Evolutionary conservation across 2,329 filamentous ascomycete species (phyloP).

Genomic region (Scopulariopsis brevicaulis): DNA sequence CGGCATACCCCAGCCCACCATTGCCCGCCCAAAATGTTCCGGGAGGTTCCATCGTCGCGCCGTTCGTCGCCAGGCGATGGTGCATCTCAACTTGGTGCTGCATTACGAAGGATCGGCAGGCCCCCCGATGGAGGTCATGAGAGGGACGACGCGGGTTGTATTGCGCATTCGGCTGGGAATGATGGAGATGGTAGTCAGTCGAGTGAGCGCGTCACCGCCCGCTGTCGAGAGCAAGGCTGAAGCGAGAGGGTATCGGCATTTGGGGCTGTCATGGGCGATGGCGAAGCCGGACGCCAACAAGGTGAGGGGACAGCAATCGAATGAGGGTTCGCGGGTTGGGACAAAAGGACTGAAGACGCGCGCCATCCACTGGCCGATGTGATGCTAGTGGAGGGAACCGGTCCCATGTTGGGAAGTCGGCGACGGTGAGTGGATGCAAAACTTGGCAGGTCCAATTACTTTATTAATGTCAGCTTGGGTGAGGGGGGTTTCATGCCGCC

Average conservation of each 20-base stretch:
- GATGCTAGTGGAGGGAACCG: background rate
- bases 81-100: slow-evolving; percentile 40
- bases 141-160: background rate
- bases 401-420: background rate
- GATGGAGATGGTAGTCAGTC: slow-evolving; percentile 11
- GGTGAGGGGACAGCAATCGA: background rate
- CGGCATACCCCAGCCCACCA: background rate
- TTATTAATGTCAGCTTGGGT: background rate
- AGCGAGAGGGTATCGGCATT: slow-evolving; percentile 24
- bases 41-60: slow-evolving; percentile 16
- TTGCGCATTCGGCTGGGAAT: background rate
- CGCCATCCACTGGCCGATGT: background rate
- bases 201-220: slow-evolving; percentile 26
- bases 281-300: background rate
- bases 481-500: background rate
- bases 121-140: slow-evolving; percentile 5
- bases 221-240: slow-evolving; percentile 29
- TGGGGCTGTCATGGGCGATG: slow-evolving; percentile 9
- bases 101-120: slow-evolving; percentile 22
- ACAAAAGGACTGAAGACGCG: background rate
- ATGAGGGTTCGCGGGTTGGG: background rate
- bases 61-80: slow-evolving; percentile 34
- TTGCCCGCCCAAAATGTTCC: background rate
- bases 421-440: background rate
- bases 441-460: background rate